A percentile compares a stretch with the other conserved stretches of the same genome.
phyloP scores from a whole-genome alignment of 208 protist species.

The Crithidia brevicula region DNA sequence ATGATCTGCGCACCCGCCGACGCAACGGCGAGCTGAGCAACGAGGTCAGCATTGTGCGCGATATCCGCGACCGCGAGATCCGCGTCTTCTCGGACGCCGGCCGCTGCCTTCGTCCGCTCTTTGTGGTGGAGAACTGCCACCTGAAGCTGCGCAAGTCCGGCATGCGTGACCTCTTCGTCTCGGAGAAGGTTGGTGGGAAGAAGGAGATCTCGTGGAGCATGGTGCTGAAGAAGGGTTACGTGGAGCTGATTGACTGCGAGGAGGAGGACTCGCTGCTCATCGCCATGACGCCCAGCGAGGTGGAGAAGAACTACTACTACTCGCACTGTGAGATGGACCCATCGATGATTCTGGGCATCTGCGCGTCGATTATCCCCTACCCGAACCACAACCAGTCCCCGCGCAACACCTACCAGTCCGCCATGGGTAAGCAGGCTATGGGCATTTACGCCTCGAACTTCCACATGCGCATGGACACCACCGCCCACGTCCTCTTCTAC shows the following conservation, averaged over 20 bases:
- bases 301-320: constrained; percentile 85
- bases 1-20: constrained; percentile 75
- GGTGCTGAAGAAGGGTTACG: constrained; percentile 72
- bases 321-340: constrained; percentile 93
- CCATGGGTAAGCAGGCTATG: constrained; percentile 99
- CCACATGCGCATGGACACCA: constrained; percentile 97
- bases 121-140: constrained; percentile 70
- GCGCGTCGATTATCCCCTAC: constrained; percentile 98
- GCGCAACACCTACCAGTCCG: constrained; percentile 99
- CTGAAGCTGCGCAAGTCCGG: constrained; percentile 62
- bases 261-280: constrained; percentile 99
- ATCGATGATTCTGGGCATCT: constrained; percentile 88
- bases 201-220: constrained; percentile 71
- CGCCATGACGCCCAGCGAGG: constrained; percentile 81
- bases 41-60: constrained; percentile 78
- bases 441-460: constrained; percentile 97
- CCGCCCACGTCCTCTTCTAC: constrained; percentile 98
- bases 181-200: constrained; percentile 80
- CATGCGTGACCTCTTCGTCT: constrained; percentile 71
- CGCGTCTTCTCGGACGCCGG: constrained; percentile 82
- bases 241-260: constrained; percentile 98
- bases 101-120: constrained; percentile 71
- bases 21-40: constrained; percentile 78
- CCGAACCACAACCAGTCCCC: constrained; percentile 99
- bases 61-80: constrained; percentile 72